Percentiles rank a stretch among this genome's conserved stretches.
phyloP scores from a whole-genome alignment of 106 monocot genomes.

The Dendrobium huoshanense region DNA sequence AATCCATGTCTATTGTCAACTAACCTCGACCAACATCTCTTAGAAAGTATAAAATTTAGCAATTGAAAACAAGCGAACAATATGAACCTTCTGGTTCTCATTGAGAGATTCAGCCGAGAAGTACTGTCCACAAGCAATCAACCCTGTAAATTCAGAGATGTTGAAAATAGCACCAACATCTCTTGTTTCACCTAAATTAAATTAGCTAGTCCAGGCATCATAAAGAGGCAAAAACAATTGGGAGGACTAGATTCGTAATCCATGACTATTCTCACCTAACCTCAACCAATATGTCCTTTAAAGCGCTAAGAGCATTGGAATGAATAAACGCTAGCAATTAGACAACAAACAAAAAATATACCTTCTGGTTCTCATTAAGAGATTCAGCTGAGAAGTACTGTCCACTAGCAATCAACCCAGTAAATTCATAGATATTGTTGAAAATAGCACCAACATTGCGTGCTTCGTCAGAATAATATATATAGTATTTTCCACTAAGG shows the following conservation, averaged over 20 bases:
- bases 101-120: slow-evolving; percentile 27
- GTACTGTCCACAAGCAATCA: slow-evolving; percentile 44
- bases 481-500: slow-evolving; percentile 53
- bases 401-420: slow-evolving; percentile 39
- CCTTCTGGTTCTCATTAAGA: slow-evolving; percentile 48
- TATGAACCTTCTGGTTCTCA: slow-evolving; percentile 48
- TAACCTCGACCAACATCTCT: slow-evolving; percentile 13
- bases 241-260: neutral
- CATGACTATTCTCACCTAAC: slow-evolving; percentile 13
- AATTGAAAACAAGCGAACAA: neutral
- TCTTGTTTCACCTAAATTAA: slow-evolving; percentile 24
- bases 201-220: too few relatives aligned
- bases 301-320: slow-evolving; percentile 8
- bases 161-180: slow-evolving; percentile 55
- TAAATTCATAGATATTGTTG: slow-evolving; percentile 68
- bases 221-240: slow-evolving; percentile 1
- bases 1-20: slow-evolving; percentile 15
- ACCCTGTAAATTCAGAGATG: slow-evolving; percentile 57
- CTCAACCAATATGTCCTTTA: slow-evolving; percentile 14
- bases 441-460: slow-evolving; percentile 51
- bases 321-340: neutral
- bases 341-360: slow-evolving; percentile 7
- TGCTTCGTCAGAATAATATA: slow-evolving; percentile 57
- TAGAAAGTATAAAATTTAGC: neutral
- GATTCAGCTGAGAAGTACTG: slow-evolving; percentile 41